Base-by-base conservation (phyloP, 768 basidiomycete species). In the Lentinula sp. region DNA sequence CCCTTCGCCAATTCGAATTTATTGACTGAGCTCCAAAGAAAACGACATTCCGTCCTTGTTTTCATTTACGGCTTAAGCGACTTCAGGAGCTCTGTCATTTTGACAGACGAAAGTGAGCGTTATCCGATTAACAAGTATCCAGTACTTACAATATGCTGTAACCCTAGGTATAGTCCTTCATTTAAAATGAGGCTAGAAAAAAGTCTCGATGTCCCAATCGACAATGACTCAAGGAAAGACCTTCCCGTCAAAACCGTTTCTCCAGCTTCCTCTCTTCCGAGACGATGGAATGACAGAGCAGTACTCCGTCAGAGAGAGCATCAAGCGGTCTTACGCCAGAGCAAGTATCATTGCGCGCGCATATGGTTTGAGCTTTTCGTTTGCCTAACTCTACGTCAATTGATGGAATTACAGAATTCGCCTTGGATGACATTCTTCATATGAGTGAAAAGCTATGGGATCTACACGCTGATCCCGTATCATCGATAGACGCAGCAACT, bases 281-380 rank as follows among this genome's bases (percentile, higher is more conserved):
- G 46, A 48, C 18, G 21, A 48, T 48, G 46, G 46, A 23, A 3
- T 18, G 9, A 48, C 46, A 48, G 46, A 48, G 46, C 46, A 48
- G 21, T 21, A 48, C 8, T 48, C 46, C 11, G 8, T 23, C 2
- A 48, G 21, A 32, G 6, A 54, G 18, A n/a, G 10, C 6, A 69
- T 72, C 80, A 2, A 73, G 76, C 1, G 80, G 79, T 7, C 66
- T 34, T 56, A 56, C 21, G 21, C 15, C 81, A 37, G 69, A 70
- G 51, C 74, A 71, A 10, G 74, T 69, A 3, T 37, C 15, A 21
- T 56, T 11, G 55, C 55, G 8, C 23, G 23, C 7, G 37, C 37
- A 13, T 40, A 56, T 42, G 28, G 55, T 56, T 15, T 1, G 55
- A 32, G 4, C 1, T 28, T 21, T 34, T 15, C 7, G 15, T 5